phyloP scores from a whole-genome alignment of 176 grass and related monocot genomes.

The Elaeis guineensis region DNA sequence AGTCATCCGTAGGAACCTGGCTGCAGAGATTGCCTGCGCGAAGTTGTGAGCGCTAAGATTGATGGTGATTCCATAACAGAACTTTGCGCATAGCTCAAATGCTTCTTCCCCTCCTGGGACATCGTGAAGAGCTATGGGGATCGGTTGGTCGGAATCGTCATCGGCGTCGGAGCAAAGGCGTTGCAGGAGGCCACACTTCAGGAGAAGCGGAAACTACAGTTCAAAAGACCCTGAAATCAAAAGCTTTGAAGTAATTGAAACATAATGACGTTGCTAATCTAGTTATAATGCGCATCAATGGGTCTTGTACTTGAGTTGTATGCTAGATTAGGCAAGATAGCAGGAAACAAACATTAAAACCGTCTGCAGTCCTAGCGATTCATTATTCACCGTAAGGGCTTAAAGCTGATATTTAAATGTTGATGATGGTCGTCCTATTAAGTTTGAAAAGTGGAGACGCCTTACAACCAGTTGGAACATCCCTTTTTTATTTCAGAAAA shows the following conservation, averaged over 20 bases:
- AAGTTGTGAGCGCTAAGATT: constrained; percentile 70
- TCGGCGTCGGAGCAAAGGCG: constrained; percentile 48
- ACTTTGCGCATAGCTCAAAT: constrained; percentile 93
- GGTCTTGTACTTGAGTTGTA: too few relatives aligned
- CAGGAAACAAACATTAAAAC: too few relatives aligned
- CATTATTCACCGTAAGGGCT: too few relatives aligned
- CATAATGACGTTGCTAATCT: neutral
- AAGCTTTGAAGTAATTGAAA: constrained; percentile 32
- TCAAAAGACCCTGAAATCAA: constrained; percentile 92
- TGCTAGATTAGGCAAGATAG: too few relatives aligned
- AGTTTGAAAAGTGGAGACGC: too few relatives aligned
- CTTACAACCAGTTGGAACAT: too few relatives aligned
- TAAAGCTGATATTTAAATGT: too few relatives aligned
- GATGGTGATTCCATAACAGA: constrained; percentile 90
- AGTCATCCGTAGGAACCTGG: constrained; percentile 79
- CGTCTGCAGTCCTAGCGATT: too few relatives aligned
- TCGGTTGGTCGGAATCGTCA: constrained; percentile 28
- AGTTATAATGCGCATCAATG: neutral
- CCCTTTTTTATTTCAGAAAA: too few relatives aligned
- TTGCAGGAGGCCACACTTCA: constrained; percentile 87
- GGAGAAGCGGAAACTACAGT: constrained; percentile 97
- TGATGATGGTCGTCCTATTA: too few relatives aligned
- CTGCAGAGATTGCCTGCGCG: constrained; percentile 44
- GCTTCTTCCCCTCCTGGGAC: constrained; percentile 68
- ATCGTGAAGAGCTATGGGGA: constrained; percentile 57